Conservation (phyloP, 2,329 filamentous ascomycete species). For the Colletotrichum salicis region DNA sequence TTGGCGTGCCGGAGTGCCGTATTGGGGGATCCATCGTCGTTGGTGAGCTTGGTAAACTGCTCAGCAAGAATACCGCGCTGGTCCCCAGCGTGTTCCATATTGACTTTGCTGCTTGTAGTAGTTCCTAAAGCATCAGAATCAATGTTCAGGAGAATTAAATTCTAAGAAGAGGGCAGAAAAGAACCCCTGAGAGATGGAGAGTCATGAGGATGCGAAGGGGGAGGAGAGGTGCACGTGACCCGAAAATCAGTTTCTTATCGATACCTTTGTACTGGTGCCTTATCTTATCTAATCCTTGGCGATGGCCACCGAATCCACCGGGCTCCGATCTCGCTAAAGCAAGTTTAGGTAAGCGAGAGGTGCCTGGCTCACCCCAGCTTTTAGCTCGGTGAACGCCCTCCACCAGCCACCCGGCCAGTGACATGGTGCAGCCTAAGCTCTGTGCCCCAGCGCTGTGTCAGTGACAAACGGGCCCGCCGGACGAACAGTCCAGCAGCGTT, state of each 20-base stretch:
- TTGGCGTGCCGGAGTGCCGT: background rate
- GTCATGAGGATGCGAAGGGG: too few relatives aligned
- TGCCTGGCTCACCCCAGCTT: slow-evolving; percentile 2
- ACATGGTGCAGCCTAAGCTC: background rate
- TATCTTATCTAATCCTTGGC: background rate
- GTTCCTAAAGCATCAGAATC: too few relatives aligned
- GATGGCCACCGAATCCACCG: background rate
- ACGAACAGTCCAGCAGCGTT: background rate
- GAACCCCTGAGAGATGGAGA: too few relatives aligned
- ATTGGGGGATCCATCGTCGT: background rate
- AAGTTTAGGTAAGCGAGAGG: too few relatives aligned
- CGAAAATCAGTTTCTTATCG: too few relatives aligned
- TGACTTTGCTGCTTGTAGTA: background rate
- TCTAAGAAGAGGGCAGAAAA: too few relatives aligned
- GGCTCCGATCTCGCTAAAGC: slow-evolving; percentile 19
- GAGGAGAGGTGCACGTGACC: too few relatives aligned
- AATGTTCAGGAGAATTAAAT: too few relatives aligned
- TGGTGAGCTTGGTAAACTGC: background rate
- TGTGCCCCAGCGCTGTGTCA: slow-evolving; percentile 4
- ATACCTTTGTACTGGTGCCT: too few relatives aligned
- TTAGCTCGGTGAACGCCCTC: background rate
- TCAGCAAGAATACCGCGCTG: background rate
- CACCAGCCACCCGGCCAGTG: background rate
- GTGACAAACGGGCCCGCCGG: background rate
- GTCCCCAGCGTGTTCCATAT: background rate